These are phyloP conservation scores for Aspergillus transmontanensis DNA, from an alignment of 2,329 filamentous ascomycete genomes.

Conservation along the genomic window DNA sequence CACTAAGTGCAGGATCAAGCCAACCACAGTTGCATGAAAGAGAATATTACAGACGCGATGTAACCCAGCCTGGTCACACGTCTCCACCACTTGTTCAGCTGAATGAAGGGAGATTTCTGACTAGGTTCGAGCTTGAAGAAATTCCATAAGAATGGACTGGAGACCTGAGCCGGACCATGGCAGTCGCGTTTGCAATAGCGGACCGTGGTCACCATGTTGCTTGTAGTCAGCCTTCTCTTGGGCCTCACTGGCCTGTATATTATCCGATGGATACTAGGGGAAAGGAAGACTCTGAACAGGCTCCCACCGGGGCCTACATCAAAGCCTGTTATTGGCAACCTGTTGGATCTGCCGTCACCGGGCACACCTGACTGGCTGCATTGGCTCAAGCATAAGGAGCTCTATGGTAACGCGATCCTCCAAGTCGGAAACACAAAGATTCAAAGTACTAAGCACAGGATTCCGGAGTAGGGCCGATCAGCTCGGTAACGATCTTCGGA, in stretches of 20 bases:
- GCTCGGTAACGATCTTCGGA: constrained; percentile 36
- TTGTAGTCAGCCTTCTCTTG: background rate
- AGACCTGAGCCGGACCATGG: background rate
- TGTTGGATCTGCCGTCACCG: constrained; percentile 48
- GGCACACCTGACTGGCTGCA: constrained; percentile 41
- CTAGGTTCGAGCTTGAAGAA: background rate
- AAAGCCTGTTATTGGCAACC: constrained; percentile 52
- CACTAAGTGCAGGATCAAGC: background rate
- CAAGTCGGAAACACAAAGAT: background rate
- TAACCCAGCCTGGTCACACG: background rate
- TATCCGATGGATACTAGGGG: background rate
- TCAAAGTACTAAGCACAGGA: background rate
- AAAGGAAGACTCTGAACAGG: background rate
- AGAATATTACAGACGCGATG: background rate
- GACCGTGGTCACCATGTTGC: background rate
- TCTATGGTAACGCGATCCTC: constrained; percentile 29
- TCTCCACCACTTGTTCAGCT: background rate
- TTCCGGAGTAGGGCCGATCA: constrained; percentile 27
- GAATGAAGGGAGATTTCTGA: background rate
- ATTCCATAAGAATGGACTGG: background rate
- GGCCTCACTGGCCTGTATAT: constrained; percentile 1
- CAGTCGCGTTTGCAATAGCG: background rate
- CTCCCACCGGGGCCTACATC: constrained; percentile 54
- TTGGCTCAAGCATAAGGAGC: constrained; percentile 45
- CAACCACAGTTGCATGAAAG: background rate